Evolutionary conservation across 495 filamentous ascomycete species (phyloP), one percentile per base, ranked within the genome.

Genomic region (Astrocystis sublimbata): DNA sequence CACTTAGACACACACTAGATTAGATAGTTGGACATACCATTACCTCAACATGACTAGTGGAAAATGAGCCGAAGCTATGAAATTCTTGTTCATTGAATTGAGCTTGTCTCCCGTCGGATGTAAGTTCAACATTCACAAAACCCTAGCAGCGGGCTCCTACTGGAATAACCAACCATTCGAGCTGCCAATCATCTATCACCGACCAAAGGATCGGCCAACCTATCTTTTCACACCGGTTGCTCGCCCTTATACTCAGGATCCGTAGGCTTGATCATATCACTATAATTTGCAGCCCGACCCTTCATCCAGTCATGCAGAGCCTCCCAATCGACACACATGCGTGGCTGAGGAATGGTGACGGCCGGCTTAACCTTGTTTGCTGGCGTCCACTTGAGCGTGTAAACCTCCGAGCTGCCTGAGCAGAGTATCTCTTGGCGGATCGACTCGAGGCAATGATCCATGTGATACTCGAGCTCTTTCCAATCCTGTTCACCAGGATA

Each of bases 321-420:
- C 15, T 68, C 65, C 70, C 72, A 73, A 47, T 75, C 59, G 0
- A 74, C 73, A 35, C 72, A 74, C 26, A 63, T 68, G 33, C 65
- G 62, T 0, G 26, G 50, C 45, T 66, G 66, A 0, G 66, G 60
- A 0, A 69, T 38, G 1, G 43, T 52, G 7, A 63, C 56, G 6
- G 60, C 38, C 2, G 66, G 66, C 42, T 66, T 69, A 28, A 38
- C 31, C 0, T 45, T 15, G 60, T 55, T 66, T 30, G 60, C 50
- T 1, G 49, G 21, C 8, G 64, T 69, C 66, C 66, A 69, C 13
- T 52, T 41, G 4, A 64, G 41, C 0, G 66, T 69, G 36, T 63
- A 69, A 4, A 69, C 50, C n/a, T 50, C 63, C 21, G 51, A 55
- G 36, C 63, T 60, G 12, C 41, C 66, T 4, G 6, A 30, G 38